These are phyloP conservation scores for Breynia disticha DNA, from an alignment of 441 rosid genomes.

Conservation along the genomic window DNA sequence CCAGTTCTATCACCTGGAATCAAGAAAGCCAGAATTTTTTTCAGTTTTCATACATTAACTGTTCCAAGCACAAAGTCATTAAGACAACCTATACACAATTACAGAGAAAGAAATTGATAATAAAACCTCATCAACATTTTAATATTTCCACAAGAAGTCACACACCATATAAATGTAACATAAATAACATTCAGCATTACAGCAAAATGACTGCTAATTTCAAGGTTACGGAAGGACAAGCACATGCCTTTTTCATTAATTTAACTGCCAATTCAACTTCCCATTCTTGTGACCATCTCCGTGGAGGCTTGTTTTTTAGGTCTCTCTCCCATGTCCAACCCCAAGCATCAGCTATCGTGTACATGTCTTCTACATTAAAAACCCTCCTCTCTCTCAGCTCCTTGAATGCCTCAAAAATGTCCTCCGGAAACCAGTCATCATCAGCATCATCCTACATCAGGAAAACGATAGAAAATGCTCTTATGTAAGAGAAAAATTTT, in stretches of 20 bases:
- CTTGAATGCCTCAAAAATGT: constrained; percentile 72
- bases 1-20: constrained; percentile 73
- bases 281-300: constrained; percentile 90
- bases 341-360: constrained; percentile 96
- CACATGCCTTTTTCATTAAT: constrained; percentile 68
- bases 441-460: constrained; percentile 64
- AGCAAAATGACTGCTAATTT: background rate
- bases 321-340: constrained; percentile 99
- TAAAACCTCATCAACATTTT: background rate
- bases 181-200: background rate
- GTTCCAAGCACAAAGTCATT: background rate
- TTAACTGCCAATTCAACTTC: constrained; percentile 83
- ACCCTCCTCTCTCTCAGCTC: constrained; percentile 74
- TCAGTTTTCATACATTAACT: background rate
- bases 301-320: constrained; percentile 61
- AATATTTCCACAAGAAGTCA: background rate
- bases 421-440: constrained; percentile 91
- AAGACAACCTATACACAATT: background rate
- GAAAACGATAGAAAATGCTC: constrained; percentile 4
- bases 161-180: background rate
- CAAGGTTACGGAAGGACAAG: background rate
- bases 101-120: background rate
- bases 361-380: constrained; percentile 81
- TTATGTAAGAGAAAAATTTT: background rate
- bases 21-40: constrained; percentile 1